Base-by-base conservation (phyloP, 2,329 filamentous ascomycete genomes). In the Diplodia sapinea region DNA sequence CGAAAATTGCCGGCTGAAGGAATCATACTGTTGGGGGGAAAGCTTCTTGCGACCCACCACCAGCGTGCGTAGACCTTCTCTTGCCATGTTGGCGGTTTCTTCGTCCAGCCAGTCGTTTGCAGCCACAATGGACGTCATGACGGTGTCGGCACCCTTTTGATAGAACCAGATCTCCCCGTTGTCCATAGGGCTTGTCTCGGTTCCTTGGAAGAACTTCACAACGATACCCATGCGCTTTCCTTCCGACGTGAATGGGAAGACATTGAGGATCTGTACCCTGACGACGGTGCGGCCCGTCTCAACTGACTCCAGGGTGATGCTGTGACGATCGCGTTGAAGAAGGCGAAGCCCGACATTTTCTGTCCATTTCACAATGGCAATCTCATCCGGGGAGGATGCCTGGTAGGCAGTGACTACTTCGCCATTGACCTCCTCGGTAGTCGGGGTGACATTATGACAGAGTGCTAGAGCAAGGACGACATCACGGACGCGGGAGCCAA, bases 31-130 rank as follows among this genome's bases (percentile, higher is more conserved):
- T 72, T 90, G 86, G 6, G 83, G 73, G 0, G 93, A 94, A 6
- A 99, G 84, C 73, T 88, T 90, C 78, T 95, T 97, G 56, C 96
- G 88, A n/a, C 95, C 96, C 31, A 99, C 91, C 6, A 99, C 95
- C 6, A 99, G 85, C 0, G 95, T 99, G 68, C 95, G 90, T 61
- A 99, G 83, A 49, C 95, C 95, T 83, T 99, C 96, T 57, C 95
- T 89, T 6, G 96, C 96, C 96, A 99, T 99, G 77, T 99, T 99
- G n/a, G 93, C 92, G 0, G 95, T 98, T 79, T 99, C 95, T 78
- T 99, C 95, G 72, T 99, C 95, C 0, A 99, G 88, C 96, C 95
- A 99, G 81, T 99, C 95, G 75, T 98, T 99, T 20, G 94, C 88
- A 8, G 91, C 92, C 43, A 99, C 95, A 71, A 99, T 98, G 3